Percentiles rank a stretch among this genome's conserved stretches.
Conservation (phyloP, 768 basidiomycete species). For the Peribolospora kevripleyi region DNA sequence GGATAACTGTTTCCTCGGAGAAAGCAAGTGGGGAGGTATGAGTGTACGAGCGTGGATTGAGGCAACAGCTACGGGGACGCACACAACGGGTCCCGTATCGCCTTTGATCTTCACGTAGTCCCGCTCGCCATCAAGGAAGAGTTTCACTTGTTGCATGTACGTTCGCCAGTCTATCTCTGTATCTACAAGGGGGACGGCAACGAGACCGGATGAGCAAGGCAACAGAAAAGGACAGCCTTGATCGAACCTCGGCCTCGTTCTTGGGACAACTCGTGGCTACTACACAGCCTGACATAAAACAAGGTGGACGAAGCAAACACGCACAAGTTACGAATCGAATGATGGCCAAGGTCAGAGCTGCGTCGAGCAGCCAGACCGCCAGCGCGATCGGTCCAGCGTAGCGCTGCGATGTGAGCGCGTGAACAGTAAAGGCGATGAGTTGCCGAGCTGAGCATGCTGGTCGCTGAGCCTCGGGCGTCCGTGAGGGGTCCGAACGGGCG, state of each 20-base stretch:
- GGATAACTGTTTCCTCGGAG: constrained; percentile 44
- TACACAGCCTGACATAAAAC: not conserved
- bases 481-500: no score
- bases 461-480: no score
- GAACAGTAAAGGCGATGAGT: no score
- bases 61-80: constrained; percentile 16
- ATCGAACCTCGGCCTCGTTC: not conserved
- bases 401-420: no score
- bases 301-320: constrained; percentile 13
- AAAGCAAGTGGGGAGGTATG: not conserved
- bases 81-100: constrained; percentile 86
- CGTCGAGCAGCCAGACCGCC: no score
- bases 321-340: constrained; percentile 61
- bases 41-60: not conserved
- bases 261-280: not conserved
- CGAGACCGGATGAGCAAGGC: not conserved
- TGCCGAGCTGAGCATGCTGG: no score
- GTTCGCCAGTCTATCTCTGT: constrained; percentile 98
- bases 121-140: constrained; percentile 55
- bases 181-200: constrained; percentile 29
- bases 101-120: constrained; percentile 62
- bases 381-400: no score
- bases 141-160: constrained; percentile 66
- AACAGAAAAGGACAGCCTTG: not conserved
- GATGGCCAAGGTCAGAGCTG: constrained; percentile 20